These are phyloP conservation scores for Starmerella ratchasimensis DNA, from an alignment of 805 yeast genomes.

Conservation along the genomic window DNA sequence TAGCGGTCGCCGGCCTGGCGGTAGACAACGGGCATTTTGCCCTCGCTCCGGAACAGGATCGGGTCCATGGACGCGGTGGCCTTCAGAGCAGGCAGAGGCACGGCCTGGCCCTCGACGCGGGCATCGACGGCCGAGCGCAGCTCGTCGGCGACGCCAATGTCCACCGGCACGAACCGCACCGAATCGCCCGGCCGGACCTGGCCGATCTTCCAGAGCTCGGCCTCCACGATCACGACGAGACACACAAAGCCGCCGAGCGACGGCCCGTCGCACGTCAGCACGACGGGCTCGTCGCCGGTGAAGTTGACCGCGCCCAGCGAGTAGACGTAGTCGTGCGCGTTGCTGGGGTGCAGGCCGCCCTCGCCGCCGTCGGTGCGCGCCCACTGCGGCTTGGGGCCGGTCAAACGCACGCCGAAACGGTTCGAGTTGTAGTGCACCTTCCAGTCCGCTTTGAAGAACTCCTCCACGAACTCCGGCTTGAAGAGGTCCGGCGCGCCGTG, in stretches of 20 bases:
- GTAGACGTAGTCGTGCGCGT: slow-evolving; percentile 93
- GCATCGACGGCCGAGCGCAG: slow-evolving; percentile 50
- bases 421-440: slow-evolving; percentile 94
- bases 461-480: slow-evolving; percentile 54
- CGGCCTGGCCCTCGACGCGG: slow-evolving; percentile 22
- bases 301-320: slow-evolving; percentile 94
- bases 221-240: slow-evolving; percentile 87
- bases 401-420: slow-evolving; percentile 86
- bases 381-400: slow-evolving; percentile 96
- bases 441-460: slow-evolving; percentile 71
- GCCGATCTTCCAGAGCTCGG: slow-evolving; percentile 98
- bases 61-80: slow-evolving; percentile 47
- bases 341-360: slow-evolving; percentile 97
- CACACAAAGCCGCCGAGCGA: slow-evolving; percentile 96
- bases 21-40: slow-evolving; percentile 62
- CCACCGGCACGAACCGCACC: slow-evolving; percentile 66
- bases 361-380: slow-evolving; percentile 95
- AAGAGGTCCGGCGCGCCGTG: slow-evolving; percentile 97
- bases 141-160: slow-evolving; percentile 51
- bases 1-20: slow-evolving; percentile 98
- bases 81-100: slow-evolving; percentile 15
- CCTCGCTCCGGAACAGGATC: slow-evolving; percentile 40
- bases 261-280: slow-evolving; percentile 94
- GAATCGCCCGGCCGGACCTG: slow-evolving; percentile 91
- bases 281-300: slow-evolving; percentile 98